Evolutionary conservation across 176 grass and related monocot genomes (phyloP), one percentile per base, ranked within the genome.

Genomic region (Hordeum vulgare): DNA sequence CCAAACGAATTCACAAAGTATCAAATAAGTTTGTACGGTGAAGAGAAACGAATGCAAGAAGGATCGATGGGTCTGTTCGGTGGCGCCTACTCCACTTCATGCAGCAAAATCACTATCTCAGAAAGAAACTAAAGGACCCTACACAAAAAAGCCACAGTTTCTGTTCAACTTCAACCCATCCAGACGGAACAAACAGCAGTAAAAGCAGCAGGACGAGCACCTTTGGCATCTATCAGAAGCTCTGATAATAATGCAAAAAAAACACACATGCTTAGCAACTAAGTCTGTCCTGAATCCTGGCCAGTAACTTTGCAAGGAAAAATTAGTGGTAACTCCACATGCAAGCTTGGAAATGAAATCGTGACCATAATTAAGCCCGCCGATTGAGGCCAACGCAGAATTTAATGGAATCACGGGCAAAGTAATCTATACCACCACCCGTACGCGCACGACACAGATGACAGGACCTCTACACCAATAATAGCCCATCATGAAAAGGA

Each of bases 351-450:
- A 33, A 2, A 26, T 65, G 42, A 68, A 51, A 65, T 7, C 60
- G 44, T 66, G 59, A 58, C 28, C 57, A 27, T 71, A 64, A 71
- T 77, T 70, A 49, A 47, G 67, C n/a, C 1, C 84, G 23, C 4
- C 15, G 63, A 66, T 86, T 86, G 18, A 54, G 25, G 44, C 1
- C 66, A 25, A 25, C 44, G 18, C 10, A 24, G 83, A 66, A 66
- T 47, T 86, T 56, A 90, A 75, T 83, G 12, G 80, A 79, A 75
- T 86, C 88, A 86, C 79, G 84, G 26, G 80, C 74, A 60, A 68
- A 90, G 60, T 13, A 76, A 54, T 61, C 47, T 49, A 5, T n/a
- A n/a, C n/a, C n/a, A n/a, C 7, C 24, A 3, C 11, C 24, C 31
- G 77, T 71, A 89, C 77, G 71, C 77, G 57, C 65, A n/a, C 66